These are phyloP conservation scores for Salinomyces thailandicus DNA, from an alignment of 2,329 filamentous ascomycete genomes.

Conservation along the genomic window DNA sequence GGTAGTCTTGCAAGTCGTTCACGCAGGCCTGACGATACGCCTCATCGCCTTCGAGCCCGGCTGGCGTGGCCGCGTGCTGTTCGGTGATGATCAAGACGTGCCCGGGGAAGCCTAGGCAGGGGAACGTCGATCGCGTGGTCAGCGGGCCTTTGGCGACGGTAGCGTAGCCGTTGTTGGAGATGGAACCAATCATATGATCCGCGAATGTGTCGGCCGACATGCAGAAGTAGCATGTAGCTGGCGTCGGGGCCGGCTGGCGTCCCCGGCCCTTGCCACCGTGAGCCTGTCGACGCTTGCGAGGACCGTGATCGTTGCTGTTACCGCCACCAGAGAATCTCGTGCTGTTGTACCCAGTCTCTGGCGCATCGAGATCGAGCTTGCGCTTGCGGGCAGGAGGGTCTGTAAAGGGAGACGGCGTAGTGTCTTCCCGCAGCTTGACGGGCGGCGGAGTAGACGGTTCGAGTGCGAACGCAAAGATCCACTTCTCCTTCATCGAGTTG, in stretches of 20 bases:
- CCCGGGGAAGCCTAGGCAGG: conserved; percentile 62
- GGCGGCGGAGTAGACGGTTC: conserved; percentile 50
- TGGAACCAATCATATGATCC: conserved; percentile 79
- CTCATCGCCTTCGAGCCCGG: conserved; percentile 51
- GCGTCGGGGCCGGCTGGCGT: conserved; percentile 33
- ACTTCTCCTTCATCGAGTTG: conserved; percentile 67
- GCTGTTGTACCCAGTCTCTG: conserved; percentile 22
- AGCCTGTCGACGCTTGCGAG: conserved; percentile 28
- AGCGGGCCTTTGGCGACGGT: conserved; percentile 89
- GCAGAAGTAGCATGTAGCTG: conserved; percentile 88
- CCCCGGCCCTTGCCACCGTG: conserved; percentile 9
- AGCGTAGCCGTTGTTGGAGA: conserved; percentile 77
- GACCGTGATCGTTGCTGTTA: conserved; percentile 25
- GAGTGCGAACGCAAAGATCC: conserved; percentile 60
- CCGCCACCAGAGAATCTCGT: conserved; percentile 45
- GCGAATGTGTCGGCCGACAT: conserved; percentile 75
- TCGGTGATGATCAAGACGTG: conserved; percentile 90
- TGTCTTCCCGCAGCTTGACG: conserved; percentile 54
- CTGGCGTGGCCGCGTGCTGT: conserved; percentile 66
- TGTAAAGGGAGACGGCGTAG: conserved; percentile 65
- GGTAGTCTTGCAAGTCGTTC: conserved; percentile 75
- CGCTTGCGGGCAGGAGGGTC: conserved; percentile 45
- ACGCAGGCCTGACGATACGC: conserved; percentile 46
- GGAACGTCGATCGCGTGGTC: conserved; percentile 59
- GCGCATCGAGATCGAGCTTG: conserved; percentile 20